Conservation (phyloP, 805 yeast species). For the Candida arabinofermentans region DNA sequence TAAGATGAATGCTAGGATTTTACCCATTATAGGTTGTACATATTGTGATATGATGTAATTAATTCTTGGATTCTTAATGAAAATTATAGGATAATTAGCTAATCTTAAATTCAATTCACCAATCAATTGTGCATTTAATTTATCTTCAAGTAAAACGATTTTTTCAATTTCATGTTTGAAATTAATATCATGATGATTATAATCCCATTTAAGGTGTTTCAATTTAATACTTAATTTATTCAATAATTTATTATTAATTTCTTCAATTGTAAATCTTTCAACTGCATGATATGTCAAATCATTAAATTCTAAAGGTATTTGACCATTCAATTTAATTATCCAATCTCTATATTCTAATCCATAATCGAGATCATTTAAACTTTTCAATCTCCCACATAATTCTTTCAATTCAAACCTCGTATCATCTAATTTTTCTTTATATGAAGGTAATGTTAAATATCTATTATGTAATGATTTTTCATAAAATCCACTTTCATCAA, state of each 20-base stretch:
- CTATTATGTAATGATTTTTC: constrained; percentile 25
- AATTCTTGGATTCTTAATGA: constrained; percentile 36
- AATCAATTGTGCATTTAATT: constrained; percentile 38
- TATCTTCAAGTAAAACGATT: constrained; percentile 54
- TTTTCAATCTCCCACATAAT: constrained; percentile 52
- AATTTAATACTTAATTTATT: constrained; percentile 48
- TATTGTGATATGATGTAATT: constrained; percentile 39
- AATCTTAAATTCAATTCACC: constrained; percentile 31
- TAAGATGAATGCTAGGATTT: constrained; percentile 40
- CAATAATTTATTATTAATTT: constrained; percentile 41
- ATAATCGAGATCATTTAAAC: constrained; percentile 44
- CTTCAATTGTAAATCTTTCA: constrained; percentile 23
- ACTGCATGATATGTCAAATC: constrained; percentile 22
- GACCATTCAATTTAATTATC: constrained; percentile 54
- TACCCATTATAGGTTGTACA: constrained; percentile 42
- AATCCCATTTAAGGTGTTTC: constrained; percentile 47
- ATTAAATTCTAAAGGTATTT: constrained; percentile 37
- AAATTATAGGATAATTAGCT: neutral
- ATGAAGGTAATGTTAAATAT: constrained; percentile 53
- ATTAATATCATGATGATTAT: constrained; percentile 52
- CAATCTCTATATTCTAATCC: constrained; percentile 50
- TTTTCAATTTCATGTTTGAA: constrained; percentile 47
- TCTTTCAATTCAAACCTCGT: constrained; percentile 60
- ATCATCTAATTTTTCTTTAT: constrained; percentile 61
- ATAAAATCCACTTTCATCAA: constrained; percentile 21